phyloP scores from a whole-genome alignment of 202 grass and related monocot genomes.

The Cymbopogon flexuosus region DNA sequence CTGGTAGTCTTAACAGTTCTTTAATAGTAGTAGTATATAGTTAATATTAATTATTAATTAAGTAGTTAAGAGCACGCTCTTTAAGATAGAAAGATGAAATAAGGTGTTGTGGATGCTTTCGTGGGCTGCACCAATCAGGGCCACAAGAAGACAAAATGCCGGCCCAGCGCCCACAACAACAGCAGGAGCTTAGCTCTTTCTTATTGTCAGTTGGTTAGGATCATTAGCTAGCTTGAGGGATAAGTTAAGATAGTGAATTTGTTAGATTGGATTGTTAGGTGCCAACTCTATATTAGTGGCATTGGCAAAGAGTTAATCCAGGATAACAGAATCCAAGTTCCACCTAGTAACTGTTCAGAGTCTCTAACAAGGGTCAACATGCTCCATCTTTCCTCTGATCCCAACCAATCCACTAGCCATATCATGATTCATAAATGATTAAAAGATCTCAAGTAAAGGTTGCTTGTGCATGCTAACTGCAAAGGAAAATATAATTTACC shows the following conservation, averaged over 20 bases:
- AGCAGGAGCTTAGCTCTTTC: not conserved
- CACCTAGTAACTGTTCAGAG: not conserved
- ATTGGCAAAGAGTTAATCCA: not conserved
- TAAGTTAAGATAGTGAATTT: not conserved
- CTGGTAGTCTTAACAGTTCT: slow-evolving; percentile 11
- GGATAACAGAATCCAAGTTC: not conserved
- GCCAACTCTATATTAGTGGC: not conserved
- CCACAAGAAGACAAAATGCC: not conserved
- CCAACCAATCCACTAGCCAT: not conserved
- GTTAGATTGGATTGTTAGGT: not conserved
- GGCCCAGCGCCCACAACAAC: not conserved
- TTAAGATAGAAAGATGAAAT: slow-evolving; percentile 6
- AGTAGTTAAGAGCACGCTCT: not conserved
- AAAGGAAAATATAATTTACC: slow-evolving; percentile 44
- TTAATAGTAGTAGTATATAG: not conserved
- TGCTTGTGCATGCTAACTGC: slow-evolving; percentile 4
- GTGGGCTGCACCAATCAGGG: not conserved
- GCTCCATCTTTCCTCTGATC: not conserved
- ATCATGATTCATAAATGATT: not conserved
- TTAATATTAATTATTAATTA: not conserved
- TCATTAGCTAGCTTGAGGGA: not conserved
- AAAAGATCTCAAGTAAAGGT: not conserved
- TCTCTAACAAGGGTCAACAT: not conserved
- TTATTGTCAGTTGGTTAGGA: not conserved
- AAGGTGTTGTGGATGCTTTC: not conserved